A percentile compares a stretch with the other conserved stretches of the same genome.
Evolutionary conservation across 2,329 filamentous ascomycete genomes (phyloP).

Genomic region (Clarireedia paspali): DNA sequence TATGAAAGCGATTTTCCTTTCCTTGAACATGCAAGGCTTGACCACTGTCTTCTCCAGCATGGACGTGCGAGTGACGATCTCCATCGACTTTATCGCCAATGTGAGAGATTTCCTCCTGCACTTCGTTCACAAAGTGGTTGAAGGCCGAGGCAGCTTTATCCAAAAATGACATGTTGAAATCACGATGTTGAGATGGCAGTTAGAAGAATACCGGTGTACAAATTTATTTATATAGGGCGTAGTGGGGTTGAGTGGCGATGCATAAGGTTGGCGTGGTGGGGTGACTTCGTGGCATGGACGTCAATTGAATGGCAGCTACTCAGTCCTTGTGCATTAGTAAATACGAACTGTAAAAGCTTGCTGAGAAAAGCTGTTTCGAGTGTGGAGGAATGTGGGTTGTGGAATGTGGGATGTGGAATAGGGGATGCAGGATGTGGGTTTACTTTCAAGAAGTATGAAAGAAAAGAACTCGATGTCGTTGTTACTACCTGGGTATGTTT

Average conservation of each 20-base stretch:
- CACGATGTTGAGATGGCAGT: background rate
- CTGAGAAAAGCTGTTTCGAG: background rate
- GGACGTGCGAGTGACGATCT: conserved; percentile 38
- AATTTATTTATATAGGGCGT: background rate
- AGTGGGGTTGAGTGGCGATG: background rate
- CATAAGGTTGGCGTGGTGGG: background rate
- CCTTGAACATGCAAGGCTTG: conserved; percentile 36
- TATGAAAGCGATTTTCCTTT: conserved; percentile 47
- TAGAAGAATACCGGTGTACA: too few species aligned
- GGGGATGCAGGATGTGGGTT: background rate
- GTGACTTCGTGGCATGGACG: background rate
- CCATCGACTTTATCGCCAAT: conserved; percentile 27
- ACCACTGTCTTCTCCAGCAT: conserved; percentile 36
- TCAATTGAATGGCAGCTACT: background rate
- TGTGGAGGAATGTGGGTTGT: background rate
- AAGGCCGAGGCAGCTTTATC: conserved; percentile 14
- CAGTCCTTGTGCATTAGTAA: background rate
- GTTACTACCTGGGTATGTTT: background rate
- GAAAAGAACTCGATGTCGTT: too few species aligned
- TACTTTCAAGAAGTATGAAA: background rate
- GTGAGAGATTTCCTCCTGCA: conserved; percentile 14
- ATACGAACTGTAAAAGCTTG: background rate
- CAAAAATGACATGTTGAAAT: conserved; percentile 18
- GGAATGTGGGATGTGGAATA: background rate
- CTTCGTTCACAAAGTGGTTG: conserved; percentile 13